Base-by-base conservation (phyloP, 106 monocot species). In the Allium sativum region DNA sequence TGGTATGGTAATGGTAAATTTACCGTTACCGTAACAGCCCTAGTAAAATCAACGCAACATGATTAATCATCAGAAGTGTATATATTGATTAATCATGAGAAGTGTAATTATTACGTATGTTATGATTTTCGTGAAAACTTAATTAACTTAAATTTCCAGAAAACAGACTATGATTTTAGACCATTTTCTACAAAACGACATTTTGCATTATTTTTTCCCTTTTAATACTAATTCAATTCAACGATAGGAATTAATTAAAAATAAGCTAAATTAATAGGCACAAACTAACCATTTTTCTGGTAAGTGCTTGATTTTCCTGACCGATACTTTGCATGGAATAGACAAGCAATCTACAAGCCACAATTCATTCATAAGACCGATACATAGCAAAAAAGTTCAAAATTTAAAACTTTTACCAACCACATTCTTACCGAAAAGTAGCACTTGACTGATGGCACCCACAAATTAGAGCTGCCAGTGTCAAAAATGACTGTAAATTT, bases 401-500 rank as follows among this genome's bases (percentile, higher is more conserved):
- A 12, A n/a, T n/a, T n/a, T n/a, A n/a, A 50, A 50, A 12, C 11
- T 50, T 7, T 50, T 12, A 50, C 13, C 48, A 50, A 50, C 48
- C 48, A 12, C 48, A 15, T 12, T 12, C 81, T 77, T 40, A 90
- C 89, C 56, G 94, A 95, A 57, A 84, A 84, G 41, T 79, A 71
- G 68, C 94, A 95, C 73, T 84, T 86, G 13, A 81, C 45, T 12
- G 89, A 95, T 0, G 94, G 94, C 7, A 95, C 79, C 94, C 94
- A 95, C 11, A 95, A 56, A 61, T 95, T 86, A 0, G 94, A 83
- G 72, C 89, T 90, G 0, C 90, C 89, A 3, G 94, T 95, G 21
- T 89, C 89, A 42, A 95, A 90, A 19, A 95, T 77, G 50, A 95
- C 94, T 1, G 86, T 90, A 57, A 95, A 95, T 1, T 69, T 89